Percentiles rank a stretch among this genome's conserved stretches.
phyloP scores from a whole-genome alignment of 495 filamentous ascomycete genomes.

The Neurospora tetrasperma region DNA sequence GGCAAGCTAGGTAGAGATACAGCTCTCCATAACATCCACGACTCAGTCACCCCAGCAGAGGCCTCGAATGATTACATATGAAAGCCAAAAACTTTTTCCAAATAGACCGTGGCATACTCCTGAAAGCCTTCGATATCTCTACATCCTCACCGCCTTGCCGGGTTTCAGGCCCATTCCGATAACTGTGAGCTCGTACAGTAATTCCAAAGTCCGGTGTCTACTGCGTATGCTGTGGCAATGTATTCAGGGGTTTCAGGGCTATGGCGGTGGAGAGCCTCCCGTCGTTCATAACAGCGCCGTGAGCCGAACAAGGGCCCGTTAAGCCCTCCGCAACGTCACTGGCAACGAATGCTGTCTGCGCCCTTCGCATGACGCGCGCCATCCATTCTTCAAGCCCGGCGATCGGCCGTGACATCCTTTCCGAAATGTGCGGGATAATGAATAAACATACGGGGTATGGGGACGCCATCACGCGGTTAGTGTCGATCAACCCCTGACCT shows the following conservation, averaged over 20 bases:
- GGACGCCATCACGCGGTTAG: neutral
- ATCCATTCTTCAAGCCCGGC: neutral
- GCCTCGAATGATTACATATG: neutral
- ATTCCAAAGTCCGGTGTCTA: neutral
- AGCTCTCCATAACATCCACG: neutral
- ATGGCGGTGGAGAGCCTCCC: slow-evolving; percentile 11
- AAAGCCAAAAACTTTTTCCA: neutral
- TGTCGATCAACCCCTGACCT: neutral
- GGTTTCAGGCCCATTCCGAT: neutral
- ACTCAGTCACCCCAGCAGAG: neutral
- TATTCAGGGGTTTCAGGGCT: slow-evolving; percentile 1
- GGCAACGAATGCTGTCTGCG: neutral
- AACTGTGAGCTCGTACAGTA: neutral
- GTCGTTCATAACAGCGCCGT: slow-evolving; percentile 1
- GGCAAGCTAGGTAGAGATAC: neutral
- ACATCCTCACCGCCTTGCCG: neutral
- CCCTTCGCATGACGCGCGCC: neutral
- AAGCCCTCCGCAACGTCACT: neutral
- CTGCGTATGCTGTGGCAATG: neutral
- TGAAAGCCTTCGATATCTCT: neutral
- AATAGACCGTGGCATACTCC: neutral
- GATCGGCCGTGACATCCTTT: neutral
- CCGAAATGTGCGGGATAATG: neutral
- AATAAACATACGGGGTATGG: neutral
- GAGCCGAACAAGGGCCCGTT: neutral